Evolutionary conservation across 768 basidiomycete genomes (phyloP).

Genomic region (Imleria badia): DNA sequence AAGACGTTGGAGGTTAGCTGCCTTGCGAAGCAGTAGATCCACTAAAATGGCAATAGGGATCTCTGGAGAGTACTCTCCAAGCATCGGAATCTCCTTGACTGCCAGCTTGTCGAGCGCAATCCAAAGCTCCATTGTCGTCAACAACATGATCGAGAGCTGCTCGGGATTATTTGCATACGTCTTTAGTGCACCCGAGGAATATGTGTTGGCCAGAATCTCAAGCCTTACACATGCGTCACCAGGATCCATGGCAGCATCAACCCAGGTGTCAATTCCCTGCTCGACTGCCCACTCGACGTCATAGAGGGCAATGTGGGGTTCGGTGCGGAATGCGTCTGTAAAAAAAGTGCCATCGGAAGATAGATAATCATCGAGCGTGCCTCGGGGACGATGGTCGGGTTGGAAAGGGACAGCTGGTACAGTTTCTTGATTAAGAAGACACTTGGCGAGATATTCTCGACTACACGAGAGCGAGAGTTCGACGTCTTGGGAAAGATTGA

Average conservation of each 20-base stretch:
- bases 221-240: constrained; percentile 26
- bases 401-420: constrained; percentile 5
- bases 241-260: constrained; percentile 15
- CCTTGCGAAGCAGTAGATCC: constrained; percentile 39
- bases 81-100: constrained; percentile 34
- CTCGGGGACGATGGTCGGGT: constrained; percentile 7
- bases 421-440: neutral
- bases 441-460: constrained; percentile 26
- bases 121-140: constrained; percentile 49
- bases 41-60: constrained; percentile 38
- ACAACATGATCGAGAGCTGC: constrained; percentile 36
- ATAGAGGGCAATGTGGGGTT: constrained; percentile 24
- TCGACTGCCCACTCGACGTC: constrained; percentile 40
- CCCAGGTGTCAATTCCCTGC: constrained; percentile 35
- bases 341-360: constrained; percentile 8
- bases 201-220: constrained; percentile 22
- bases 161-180: constrained; percentile 38
- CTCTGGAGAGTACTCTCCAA: constrained; percentile 45
- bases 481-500: constrained; percentile 32
- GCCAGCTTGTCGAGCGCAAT: constrained; percentile 42
- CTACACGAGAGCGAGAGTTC: constrained; percentile 34
- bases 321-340: neutral
- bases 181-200: constrained; percentile 23
- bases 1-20: constrained; percentile 28
- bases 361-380: constrained; percentile 13